Percentiles rank a stretch among this genome's conserved stretches.
These are phyloP conservation scores for Chondrus crispus DNA, from an alignment of 23 red algal genomes.

Conservation along the genomic window DNA sequence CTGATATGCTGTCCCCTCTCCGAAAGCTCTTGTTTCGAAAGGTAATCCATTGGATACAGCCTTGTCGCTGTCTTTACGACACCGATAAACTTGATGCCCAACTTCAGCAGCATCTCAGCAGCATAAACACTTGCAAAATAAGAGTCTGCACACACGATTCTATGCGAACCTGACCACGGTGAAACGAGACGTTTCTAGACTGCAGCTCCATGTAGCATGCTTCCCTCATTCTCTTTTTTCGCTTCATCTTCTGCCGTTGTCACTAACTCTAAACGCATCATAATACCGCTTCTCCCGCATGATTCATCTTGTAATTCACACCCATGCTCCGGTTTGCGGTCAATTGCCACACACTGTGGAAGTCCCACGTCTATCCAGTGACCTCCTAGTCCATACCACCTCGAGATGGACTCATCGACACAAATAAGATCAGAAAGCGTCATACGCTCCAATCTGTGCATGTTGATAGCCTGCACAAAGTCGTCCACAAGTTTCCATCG, in stretches of 20 bases:
- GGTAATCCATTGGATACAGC: background rate
- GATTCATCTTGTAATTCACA: background rate
- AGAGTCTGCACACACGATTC: slow-evolving; percentile 32
- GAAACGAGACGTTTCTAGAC: background rate
- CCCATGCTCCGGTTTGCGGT: slow-evolving; percentile 18
- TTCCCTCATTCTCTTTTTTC: background rate
- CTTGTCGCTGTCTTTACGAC: slow-evolving; percentile 26
- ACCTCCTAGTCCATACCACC: slow-evolving; percentile 16
- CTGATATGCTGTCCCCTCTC: background rate
- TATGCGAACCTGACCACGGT: background rate
- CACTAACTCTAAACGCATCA: background rate
- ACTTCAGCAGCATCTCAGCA: background rate
- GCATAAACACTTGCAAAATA: background rate
- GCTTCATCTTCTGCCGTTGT: background rate
- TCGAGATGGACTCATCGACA: slow-evolving; percentile 8
- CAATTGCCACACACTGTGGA: background rate
- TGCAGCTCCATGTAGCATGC: background rate
- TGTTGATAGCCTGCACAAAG: slow-evolving; percentile 14
- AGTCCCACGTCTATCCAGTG: background rate
- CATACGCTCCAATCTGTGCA: background rate
- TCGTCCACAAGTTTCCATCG: slow-evolving; percentile 6
- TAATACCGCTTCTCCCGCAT: background rate
- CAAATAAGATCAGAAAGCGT: background rate
- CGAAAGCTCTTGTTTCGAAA: background rate
- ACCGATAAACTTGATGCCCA: background rate